Base-by-base conservation (phyloP, 2,329 filamentous ascomycete species). In the Pyricularia sp. region DNA sequence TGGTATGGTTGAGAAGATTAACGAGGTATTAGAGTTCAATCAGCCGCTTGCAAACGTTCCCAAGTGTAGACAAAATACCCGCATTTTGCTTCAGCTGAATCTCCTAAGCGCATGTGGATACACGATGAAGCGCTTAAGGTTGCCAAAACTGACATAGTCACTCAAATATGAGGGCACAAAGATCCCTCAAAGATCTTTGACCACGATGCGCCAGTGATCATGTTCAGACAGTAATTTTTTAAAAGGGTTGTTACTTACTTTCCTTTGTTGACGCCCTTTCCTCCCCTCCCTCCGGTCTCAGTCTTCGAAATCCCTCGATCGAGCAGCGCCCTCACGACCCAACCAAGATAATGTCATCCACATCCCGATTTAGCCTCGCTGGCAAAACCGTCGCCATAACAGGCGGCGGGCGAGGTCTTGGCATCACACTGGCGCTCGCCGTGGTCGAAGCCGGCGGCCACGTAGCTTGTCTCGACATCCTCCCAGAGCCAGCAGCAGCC, bases 341-440 rank as follows among this genome's bases (percentile, higher is more conserved):
- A 4, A 0, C 42, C 3, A 2, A 17, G 14, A n/a, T 1, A 50
- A 50, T 50, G 42, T 50, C 42, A 1, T 50, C 42, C 42, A 50
- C 14, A 6, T 50, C 42, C 42, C 17, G 42, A 20, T 50, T 66
- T 20, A 50, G 36, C 33, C 64, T 66, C 30, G 33, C 30, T 2
- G 64, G 64, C 64, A 66, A 66, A 28, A 36, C 36, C 1, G 86
- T 92, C 65, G 77, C 91, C 33, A 88, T 93, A 3, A 91, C 90
- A 1, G 91, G 91, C 23, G 91, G 86, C 68, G 91, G 86, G 2
- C 84, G 88, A 70, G 92, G 92, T 0, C 83, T 94, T 11, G 91
- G 91, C n/a, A 79, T 94, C 25, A 86, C 89, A 6, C 86, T 93
- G 73, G 86, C 90, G 0, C 90, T 94, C 74, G 90, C 88, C 1